Evolutionary conservation across 202 grass and related monocot species (phyloP).

Genomic region (Miscanthus sacchariflorus): DNA sequence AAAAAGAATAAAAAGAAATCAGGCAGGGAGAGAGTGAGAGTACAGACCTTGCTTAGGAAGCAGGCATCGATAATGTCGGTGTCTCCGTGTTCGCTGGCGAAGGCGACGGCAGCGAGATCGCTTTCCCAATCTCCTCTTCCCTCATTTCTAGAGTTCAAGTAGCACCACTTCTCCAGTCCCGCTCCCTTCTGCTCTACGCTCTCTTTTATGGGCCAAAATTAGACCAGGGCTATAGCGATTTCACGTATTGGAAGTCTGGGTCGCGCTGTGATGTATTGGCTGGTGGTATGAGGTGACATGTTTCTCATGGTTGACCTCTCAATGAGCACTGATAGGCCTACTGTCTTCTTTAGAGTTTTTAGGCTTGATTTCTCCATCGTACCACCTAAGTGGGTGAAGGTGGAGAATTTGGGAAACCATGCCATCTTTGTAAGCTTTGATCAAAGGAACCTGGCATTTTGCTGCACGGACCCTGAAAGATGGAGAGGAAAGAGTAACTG

Average conservation of each 20-base stretch:
- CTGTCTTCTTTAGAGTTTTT: conserved; percentile 13
- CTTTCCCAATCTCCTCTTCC: too few relatives aligned
- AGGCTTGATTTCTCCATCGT: conserved; percentile 15
- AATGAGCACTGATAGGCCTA: too few relatives aligned
- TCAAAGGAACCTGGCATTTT: conserved; percentile 29
- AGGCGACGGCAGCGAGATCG: too few relatives aligned
- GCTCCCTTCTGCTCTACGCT: too few relatives aligned
- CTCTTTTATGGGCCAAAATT: too few relatives aligned
- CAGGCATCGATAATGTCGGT: neutral
- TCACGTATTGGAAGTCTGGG: too few relatives aligned
- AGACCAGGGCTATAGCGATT: too few relatives aligned
- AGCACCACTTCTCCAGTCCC: too few relatives aligned
- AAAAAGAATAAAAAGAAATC: neutral
- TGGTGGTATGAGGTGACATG: conserved; percentile 49
- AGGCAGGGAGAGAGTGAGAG: neutral
- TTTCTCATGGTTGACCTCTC: conserved; percentile 43
- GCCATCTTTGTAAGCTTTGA: conserved; percentile 34
- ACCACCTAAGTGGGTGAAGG: conserved; percentile 46
- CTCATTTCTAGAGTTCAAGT: too few relatives aligned
- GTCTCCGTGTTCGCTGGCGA: too few relatives aligned
- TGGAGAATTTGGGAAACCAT: conserved; percentile 47
- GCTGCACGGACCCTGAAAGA: conserved; percentile 47
- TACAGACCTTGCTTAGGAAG: neutral
- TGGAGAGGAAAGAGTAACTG: conserved; percentile 72
- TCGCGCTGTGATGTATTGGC: neutral